These are phyloP conservation scores for Penicillium cosmopolitanum DNA, from an alignment of 495 filamentous ascomycete genomes.

Conservation along the genomic window DNA sequence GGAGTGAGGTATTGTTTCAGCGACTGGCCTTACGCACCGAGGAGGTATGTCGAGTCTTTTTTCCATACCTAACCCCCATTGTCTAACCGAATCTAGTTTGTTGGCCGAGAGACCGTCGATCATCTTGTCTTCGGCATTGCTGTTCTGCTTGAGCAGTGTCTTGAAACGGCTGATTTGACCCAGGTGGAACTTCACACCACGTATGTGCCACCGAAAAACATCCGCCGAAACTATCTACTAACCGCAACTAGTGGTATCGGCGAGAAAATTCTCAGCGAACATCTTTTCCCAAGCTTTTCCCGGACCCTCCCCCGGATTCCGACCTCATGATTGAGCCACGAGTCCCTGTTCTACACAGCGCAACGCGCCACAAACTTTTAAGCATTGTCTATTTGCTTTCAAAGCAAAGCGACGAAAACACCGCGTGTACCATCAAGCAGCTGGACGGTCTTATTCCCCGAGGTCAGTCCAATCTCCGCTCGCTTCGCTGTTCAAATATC, in stretches of 20 bases:
- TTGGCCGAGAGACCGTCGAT: constrained; percentile 55
- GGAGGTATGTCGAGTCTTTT: constrained; percentile 40
- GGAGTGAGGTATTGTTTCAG: constrained; percentile 57
- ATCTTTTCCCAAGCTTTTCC: constrained; percentile 69
- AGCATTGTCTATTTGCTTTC: constrained; percentile 62
- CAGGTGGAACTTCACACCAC: constrained; percentile 49
- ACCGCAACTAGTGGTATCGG: constrained; percentile 48
- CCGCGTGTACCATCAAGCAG: constrained; percentile 53
- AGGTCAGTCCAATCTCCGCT: constrained; percentile 34
- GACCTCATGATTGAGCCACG: constrained; percentile 26
- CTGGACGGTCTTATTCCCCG: constrained; percentile 57
- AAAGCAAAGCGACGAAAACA: constrained; percentile 54
- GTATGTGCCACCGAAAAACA: constrained; percentile 21
- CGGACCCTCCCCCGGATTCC: constrained; percentile 12
- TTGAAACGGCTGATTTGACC: constrained; percentile 50
- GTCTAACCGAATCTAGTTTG: constrained; percentile 38
- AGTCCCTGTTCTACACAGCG: constrained; percentile 54
- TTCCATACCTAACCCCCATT: no score
- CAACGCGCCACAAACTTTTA: constrained; percentile 66
- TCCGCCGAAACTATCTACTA: background rate
- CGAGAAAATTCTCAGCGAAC: constrained; percentile 63
- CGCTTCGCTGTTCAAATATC: background rate
- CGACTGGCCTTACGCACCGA: constrained; percentile 44
- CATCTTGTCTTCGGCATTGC: constrained; percentile 51
- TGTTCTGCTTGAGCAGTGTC: constrained; percentile 50